Conservation (phyloP, 1,139 yeast species). For the Pichia sp. region DNA sequence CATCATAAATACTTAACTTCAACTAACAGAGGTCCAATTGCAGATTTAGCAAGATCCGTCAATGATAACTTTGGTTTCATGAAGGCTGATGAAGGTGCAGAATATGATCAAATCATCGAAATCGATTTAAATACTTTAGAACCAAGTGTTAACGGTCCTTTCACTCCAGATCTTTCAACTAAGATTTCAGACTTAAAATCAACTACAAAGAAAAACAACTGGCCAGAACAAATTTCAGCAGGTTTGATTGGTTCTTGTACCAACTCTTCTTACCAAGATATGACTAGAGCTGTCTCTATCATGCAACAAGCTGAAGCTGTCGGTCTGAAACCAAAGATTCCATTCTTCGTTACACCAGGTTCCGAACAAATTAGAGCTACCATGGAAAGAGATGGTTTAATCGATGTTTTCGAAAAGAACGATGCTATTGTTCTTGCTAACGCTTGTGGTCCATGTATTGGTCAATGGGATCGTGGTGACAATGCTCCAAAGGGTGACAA, state of each 20-base stretch:
- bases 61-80: constrained; percentile 60
- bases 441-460: constrained; percentile 99
- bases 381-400: constrained; percentile 89
- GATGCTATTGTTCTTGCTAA: constrained; percentile 94
- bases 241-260: constrained; percentile 98
- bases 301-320: constrained; percentile 80
- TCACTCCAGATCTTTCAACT: constrained; percentile 91
- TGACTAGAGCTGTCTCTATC: constrained; percentile 91
- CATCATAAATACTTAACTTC: constrained; percentile 78
- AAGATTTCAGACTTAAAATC: constrained; percentile 72
- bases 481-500: constrained; percentile 66
- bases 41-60: constrained; percentile 72
- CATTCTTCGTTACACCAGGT: constrained; percentile 96
- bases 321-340: constrained; percentile 90
- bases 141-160: constrained; percentile 93
- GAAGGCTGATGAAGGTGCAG: constrained; percentile 76
- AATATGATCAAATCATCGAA: constrained; percentile 82
- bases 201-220: constrained; percentile 61
- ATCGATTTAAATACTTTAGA: constrained; percentile 73
- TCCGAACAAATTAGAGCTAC: constrained; percentile 99
- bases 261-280: constrained; percentile 95
- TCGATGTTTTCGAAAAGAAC: constrained; percentile 72
- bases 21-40: constrained; percentile 80
- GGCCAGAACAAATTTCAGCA: constrained; percentile 83
- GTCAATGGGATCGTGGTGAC: constrained; percentile 90